These are phyloP conservation scores for Talaromyces nanjingensis DNA, from an alignment of 495 filamentous ascomycete genomes.

Conservation along the genomic window DNA sequence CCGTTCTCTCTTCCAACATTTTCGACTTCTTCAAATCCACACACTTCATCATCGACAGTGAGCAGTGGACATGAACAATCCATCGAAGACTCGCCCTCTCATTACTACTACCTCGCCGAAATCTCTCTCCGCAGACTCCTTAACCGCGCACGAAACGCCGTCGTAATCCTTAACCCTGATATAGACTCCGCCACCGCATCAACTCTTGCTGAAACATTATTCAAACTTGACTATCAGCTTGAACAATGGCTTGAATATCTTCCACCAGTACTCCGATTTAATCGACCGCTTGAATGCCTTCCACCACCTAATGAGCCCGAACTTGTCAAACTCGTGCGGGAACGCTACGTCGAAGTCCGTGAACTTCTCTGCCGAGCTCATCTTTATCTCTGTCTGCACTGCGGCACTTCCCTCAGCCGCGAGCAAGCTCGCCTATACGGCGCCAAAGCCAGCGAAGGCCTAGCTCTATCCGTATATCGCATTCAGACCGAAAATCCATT, in stretches of 20 bases:
- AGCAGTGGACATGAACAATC: slow-evolving; percentile 1
- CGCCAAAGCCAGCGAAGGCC: slow-evolving; percentile 21
- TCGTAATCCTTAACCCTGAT: slow-evolving; percentile 24
- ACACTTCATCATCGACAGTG: slow-evolving; percentile 1
- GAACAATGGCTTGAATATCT: slow-evolving; percentile 31
- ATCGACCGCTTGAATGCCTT: slow-evolving; percentile 20
- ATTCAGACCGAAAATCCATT: slow-evolving; percentile 24
- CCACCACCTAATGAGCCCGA: slow-evolving; percentile 21
- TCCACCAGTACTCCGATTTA: slow-evolving; percentile 24
- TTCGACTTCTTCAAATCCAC: slow-evolving; percentile 20
- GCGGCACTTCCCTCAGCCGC: slow-evolving; percentile 12
- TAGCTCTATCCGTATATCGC: slow-evolving; percentile 21
- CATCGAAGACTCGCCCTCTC: slow-evolving; percentile 23
- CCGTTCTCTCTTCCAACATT: slow-evolving; percentile 26
- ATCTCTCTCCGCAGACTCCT: slow-evolving; percentile 32
- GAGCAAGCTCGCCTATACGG: slow-evolving; percentile 17
- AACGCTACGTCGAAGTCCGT: slow-evolving; percentile 32
- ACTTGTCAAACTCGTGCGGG: slow-evolving; percentile 28
- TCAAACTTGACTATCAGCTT: slow-evolving; percentile 28
- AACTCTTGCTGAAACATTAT: slow-evolving; percentile 19
- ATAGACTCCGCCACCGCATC: slow-evolving; percentile 20
- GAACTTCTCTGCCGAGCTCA: slow-evolving; percentile 32
- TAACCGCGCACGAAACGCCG: slow-evolving; percentile 29
- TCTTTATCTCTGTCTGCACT: slow-evolving; percentile 28
- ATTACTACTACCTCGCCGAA: slow-evolving; percentile 34